Base-by-base conservation (phyloP, 2,329 filamentous ascomycete species). In the Domatiomyces globalis region DNA sequence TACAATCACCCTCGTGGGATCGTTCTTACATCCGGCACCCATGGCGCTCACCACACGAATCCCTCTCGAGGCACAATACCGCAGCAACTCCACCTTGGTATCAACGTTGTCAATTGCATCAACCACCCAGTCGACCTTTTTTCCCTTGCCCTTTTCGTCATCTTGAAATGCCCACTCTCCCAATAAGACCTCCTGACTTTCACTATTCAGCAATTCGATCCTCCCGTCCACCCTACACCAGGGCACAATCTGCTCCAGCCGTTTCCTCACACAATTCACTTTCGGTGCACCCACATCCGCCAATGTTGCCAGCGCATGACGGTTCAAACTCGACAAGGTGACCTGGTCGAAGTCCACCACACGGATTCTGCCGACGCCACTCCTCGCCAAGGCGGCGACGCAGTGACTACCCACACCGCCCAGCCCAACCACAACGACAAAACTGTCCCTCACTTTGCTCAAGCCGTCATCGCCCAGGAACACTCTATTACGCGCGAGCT, bases 21-120 rank as follows among this genome's bases (percentile, higher is more conserved):
- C 80, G 2, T 86, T 90, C 72, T 96, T 98, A 69, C 87, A 95
- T 0, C 88, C 92, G 0, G 92, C 92, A 0, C 92, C 92, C 89
- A 96, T 96, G 29, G 87, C 86, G 15, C 87, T 92, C 56, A 98
- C 89, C 25, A 98, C 87, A 0, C 81, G 83, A 22, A 96, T 72
- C 1, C 76, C 73, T 63, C 87, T 77, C 54, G 81, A 78, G 64
- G 89, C 76, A 69, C 92, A 98, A 69, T 94, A 94, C 62, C 87
- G 82, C 43, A 98, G 74, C 50, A 98, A 72, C 17, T 83, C 84
- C 2, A 98, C 90, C 71, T 98, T 98, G 50, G 87, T 94, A 49
- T 95, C 87, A 56, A 98, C 96, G 64, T 98, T 96, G 68, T 98
- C 92, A 59, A 98, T 98, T 19, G 90, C 94, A 68, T 98, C 92